phyloP scores from a whole-genome alignment of 345 rosid genomes.

The Moringa oleifera region DNA sequence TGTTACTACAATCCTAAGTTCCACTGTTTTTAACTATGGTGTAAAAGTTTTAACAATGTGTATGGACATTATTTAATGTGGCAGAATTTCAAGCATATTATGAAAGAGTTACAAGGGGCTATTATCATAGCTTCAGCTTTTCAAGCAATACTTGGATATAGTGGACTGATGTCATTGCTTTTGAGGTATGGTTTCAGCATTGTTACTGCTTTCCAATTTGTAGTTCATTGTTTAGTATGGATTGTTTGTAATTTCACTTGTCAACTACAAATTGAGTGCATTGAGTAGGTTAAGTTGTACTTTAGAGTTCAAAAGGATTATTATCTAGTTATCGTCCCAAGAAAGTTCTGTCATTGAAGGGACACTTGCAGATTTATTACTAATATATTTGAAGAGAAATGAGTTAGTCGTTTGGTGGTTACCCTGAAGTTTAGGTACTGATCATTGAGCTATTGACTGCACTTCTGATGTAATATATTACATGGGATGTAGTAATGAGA shows the following conservation, averaged over 20 bases:
- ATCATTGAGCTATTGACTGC: too few relatives aligned
- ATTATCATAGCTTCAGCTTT: slow-evolving; percentile 83
- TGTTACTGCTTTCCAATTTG: neutral
- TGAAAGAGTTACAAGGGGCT: slow-evolving; percentile 95
- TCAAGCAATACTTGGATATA: slow-evolving; percentile 83
- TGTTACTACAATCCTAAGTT: neutral
- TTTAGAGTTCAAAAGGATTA: neutral
- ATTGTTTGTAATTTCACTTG: slow-evolving; percentile 1
- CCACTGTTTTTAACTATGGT: neutral
- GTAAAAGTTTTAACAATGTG: neutral
- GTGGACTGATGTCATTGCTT: slow-evolving; percentile 72
- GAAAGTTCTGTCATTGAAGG: too few relatives aligned
- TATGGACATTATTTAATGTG: slow-evolving; percentile 13
- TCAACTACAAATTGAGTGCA: neutral
- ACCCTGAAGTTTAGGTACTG: too few relatives aligned
- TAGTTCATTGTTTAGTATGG: neutral
- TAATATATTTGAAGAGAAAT: too few relatives aligned
- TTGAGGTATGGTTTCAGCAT: slow-evolving; percentile 37
- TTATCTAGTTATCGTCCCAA: too few relatives aligned
- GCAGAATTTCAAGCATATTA: slow-evolving; percentile 93
- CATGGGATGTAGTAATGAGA: too few relatives aligned
- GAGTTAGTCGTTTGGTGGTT: too few relatives aligned
- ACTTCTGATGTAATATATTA: too few relatives aligned
- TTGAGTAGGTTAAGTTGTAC: neutral
- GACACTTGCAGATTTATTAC: too few relatives aligned